Evolutionary conservation across 2,329 filamentous ascomycete genomes (phyloP).

Genomic region (Paramyrothecium sp.): DNA sequence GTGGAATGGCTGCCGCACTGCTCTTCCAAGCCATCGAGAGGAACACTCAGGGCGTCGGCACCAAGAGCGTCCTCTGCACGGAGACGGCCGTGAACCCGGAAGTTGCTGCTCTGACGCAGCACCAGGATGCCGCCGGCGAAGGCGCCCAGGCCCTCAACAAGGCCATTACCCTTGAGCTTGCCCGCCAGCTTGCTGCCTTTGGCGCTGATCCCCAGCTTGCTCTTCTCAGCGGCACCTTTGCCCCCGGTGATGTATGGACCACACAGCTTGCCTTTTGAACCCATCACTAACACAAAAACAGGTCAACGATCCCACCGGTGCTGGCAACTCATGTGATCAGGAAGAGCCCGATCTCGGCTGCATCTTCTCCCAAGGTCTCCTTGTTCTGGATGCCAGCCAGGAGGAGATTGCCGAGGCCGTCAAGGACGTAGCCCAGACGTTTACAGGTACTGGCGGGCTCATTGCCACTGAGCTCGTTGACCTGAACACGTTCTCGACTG

Average conservation of each 20-base stretch:
- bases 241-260: constrained; percentile 50
- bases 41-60: constrained; percentile 37
- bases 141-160: constrained; percentile 59
- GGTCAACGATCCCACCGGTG: constrained; percentile 9
- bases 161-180: constrained; percentile 56
- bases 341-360: constrained; percentile 47
- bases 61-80: constrained; percentile 52
- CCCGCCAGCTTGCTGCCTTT: constrained; percentile 57
- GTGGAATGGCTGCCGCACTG: constrained; percentile 52
- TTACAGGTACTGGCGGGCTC: constrained; percentile 29
- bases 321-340: constrained; percentile 45
- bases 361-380: constrained; percentile 50
- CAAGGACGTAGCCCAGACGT: constrained; percentile 30
- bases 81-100: constrained; percentile 61
- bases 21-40: constrained; percentile 54
- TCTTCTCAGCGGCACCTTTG: constrained; percentile 62
- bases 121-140: constrained; percentile 65
- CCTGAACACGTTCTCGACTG: constrained; percentile 9
- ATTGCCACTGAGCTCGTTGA: constrained; percentile 13
- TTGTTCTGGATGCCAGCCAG: constrained; percentile 52
- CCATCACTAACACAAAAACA: background rate
- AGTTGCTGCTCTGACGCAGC: constrained; percentile 61
- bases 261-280: background rate
- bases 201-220: constrained; percentile 63
- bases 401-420: constrained; percentile 51